Base-by-base conservation (phyloP, 2,329 filamentous ascomycete species). In the Eurotiales sp. region DNA sequence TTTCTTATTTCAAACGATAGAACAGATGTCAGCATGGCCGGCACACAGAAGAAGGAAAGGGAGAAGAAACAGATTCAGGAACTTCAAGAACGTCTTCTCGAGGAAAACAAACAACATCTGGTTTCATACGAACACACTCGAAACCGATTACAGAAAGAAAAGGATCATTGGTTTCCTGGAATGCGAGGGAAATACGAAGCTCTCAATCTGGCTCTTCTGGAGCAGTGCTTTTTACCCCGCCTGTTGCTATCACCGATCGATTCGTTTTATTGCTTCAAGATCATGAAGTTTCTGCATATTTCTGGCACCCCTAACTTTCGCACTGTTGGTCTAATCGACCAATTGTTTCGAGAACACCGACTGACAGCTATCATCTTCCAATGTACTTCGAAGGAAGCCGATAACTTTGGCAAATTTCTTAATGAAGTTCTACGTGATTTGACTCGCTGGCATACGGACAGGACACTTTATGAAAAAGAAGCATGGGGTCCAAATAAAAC, bases 181-280 rank as follows among this genome's bases (percentile, higher is more conserved):
- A 78, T 83, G 57, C 79, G 81, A 54, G 74, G 79, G 19, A 87
- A 84, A 60, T 73, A 79, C 34, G 84, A 87, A 52, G 76, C 75
- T 7, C 77, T 95, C 4, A 88, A 92, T 47, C 83, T 90, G 60
- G 79, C 82, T 3, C 73, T 99, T 15, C 79, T 99, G 8, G 90
- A 97, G 69, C 86, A 95, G 61, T 99, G 93, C 65, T 84, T 99
- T 58, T 71, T 97, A n/a, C 93, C 93, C 8, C 86, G 93, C 37
- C 78, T 95, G 15, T 79, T 93, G 22, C 76, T 96, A 25, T 96
- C 91, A 0, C 83, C 90, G 1, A 80, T 87, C 45, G 93, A 99
- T 66, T 88, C 92, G 0, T 89, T 95, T 59, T 99, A 89, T 72
- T 86, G 84, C 50, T 95, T 91, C 70, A 83, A 85, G 58, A 86